phyloP scores from a whole-genome alignment of 208 protist species.

The Leptomonas seymouri region DNA sequence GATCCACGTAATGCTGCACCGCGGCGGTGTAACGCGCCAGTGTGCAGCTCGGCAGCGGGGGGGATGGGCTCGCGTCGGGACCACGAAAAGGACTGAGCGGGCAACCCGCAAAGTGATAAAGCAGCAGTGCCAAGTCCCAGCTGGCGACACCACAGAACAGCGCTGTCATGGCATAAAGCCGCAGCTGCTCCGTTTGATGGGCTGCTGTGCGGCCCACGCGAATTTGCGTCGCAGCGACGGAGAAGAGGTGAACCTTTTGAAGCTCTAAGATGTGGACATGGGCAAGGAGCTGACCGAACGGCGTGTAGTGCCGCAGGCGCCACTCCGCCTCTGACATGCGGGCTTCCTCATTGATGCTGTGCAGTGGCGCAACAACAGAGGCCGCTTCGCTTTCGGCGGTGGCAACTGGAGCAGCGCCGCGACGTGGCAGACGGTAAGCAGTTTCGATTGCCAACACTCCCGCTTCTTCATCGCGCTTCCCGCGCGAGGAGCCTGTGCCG shows the following conservation, averaged over 20 bases:
- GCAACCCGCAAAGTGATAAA: conserved; percentile 61
- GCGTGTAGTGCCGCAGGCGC: conserved; percentile 56
- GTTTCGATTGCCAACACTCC: conserved; percentile 20
- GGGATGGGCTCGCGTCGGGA: neutral
- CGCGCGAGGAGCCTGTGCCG: neutral
- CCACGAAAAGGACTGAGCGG: conserved; percentile 16
- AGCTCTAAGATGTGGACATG: conserved; percentile 37
- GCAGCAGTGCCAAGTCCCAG: conserved; percentile 36
- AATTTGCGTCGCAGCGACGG: conserved; percentile 53
- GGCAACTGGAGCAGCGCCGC: neutral
- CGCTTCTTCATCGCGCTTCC: conserved; percentile 30
- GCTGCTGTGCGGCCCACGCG: conserved; percentile 50
- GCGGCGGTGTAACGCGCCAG: conserved; percentile 51
- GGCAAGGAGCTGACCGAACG: conserved; percentile 64
- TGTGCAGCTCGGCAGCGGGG: conserved; percentile 21
- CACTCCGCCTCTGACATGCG: conserved; percentile 47
- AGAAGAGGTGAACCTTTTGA: conserved; percentile 62
- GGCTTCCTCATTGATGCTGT: neutral
- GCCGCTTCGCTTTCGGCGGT: no score
- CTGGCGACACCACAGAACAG: conserved; percentile 45
- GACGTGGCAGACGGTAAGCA: conserved; percentile 11
- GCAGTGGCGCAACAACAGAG: neutral
- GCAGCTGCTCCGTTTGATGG: conserved; percentile 51
- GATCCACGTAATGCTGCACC: conserved; percentile 47
- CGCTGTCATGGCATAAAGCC: conserved; percentile 43